Evolutionary conservation across 345 rosid genomes (phyloP).

Genomic region (Carallia brachiata): DNA sequence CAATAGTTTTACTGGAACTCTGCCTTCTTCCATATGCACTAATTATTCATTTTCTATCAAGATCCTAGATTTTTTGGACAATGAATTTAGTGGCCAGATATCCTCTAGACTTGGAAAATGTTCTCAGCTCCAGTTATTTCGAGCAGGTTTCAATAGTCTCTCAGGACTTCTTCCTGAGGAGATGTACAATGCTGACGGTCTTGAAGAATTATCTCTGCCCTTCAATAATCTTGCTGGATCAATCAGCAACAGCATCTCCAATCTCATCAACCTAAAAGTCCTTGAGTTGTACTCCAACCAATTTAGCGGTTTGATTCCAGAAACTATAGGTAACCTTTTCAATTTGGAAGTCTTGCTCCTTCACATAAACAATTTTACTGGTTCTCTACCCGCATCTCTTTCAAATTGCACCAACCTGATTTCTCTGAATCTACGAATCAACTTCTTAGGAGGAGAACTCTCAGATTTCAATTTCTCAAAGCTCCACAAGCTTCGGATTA

Average conservation of each 20-base stretch:
- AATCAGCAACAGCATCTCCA: background rate
- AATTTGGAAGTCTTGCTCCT: slow-evolving; percentile 1
- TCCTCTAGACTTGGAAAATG: slow-evolving; percentile 12
- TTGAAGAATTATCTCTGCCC: slow-evolving; percentile 8
- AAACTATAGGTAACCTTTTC: slow-evolving; percentile 17
- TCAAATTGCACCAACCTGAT: slow-evolving; percentile 13
- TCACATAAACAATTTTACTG: slow-evolving; percentile 3
- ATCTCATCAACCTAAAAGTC: slow-evolving; percentile 1
- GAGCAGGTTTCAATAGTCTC: slow-evolving; percentile 21
- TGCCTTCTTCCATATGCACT: background rate
- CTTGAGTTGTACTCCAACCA: slow-evolving; percentile 12
- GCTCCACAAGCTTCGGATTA: background rate
- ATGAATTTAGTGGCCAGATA: background rate
- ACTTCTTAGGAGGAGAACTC: slow-evolving; percentile 15
- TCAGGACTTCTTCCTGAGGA: slow-evolving; percentile 6
- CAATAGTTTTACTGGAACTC: background rate
- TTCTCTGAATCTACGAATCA: slow-evolving; percentile 8
- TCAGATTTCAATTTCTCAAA: slow-evolving; percentile 13
- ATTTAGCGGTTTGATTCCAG: slow-evolving; percentile 9
- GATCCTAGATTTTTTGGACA: slow-evolving; percentile 14
- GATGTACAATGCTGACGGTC: background rate
- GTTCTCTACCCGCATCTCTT: slow-evolving; percentile 15
- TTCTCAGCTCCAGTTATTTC: slow-evolving; percentile 3
- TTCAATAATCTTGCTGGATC: slow-evolving; percentile 3
- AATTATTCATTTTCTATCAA: background rate